Evolutionary conservation across 2,329 filamentous ascomycete genomes (phyloP).

Genomic region (Hyphodiscus sp.): DNA sequence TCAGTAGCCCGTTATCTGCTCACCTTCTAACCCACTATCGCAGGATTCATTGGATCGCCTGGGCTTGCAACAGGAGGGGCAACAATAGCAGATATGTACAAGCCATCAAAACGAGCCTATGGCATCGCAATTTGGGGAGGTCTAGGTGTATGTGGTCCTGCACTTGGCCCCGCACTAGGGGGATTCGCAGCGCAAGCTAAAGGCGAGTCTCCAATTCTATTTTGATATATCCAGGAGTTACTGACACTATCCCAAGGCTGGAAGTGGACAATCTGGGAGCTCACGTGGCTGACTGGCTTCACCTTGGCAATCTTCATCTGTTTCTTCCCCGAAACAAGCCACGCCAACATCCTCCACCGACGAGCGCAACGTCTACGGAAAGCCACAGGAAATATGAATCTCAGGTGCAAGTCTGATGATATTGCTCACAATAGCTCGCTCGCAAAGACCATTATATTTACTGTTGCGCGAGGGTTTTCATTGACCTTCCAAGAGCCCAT

Average conservation of each 20-base stretch:
- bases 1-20: too few relatives aligned
- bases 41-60: slow-evolving; percentile 58
- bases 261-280: slow-evolving; percentile 53
- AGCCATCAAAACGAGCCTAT: slow-evolving; percentile 49
- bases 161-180: slow-evolving; percentile 53
- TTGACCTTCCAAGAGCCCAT: slow-evolving; percentile 55
- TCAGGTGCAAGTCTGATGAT: slow-evolving; percentile 59
- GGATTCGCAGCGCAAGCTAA: slow-evolving; percentile 51
- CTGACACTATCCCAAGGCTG: too few relatives aligned
- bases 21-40: too few relatives aligned
- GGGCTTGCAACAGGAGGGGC: slow-evolving; percentile 54
- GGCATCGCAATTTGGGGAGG: slow-evolving; percentile 52
- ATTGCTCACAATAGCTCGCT: too few relatives aligned
- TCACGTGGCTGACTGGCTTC: slow-evolving; percentile 53
- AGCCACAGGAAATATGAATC: slow-evolving; percentile 44
- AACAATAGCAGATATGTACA: slow-evolving; percentile 41
- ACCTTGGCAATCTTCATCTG: slow-evolving; percentile 51
- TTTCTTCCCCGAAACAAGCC: slow-evolving; percentile 56
- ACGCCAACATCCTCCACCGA: slow-evolving; percentile 52
- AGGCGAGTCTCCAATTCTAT: too few relatives aligned
- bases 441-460: too few relatives aligned
- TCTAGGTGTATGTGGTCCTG: slow-evolving; percentile 39
- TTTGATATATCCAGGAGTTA: too few relatives aligned
- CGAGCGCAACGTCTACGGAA: slow-evolving; percentile 52
- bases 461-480: too few relatives aligned